phyloP scores from a whole-genome alignment of 257 asterid species.

The Echites panduratus region DNA sequence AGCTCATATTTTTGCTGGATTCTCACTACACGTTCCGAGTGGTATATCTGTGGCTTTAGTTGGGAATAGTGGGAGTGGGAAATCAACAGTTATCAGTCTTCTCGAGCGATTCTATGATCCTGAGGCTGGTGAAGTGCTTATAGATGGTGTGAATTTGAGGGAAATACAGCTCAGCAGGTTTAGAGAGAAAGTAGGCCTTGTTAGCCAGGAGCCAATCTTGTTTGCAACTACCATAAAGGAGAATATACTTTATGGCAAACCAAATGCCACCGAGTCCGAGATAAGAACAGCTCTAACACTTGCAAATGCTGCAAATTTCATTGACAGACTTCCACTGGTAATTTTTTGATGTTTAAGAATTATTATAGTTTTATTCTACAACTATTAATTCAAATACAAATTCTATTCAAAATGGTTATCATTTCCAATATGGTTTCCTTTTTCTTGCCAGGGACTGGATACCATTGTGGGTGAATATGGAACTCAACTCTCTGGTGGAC shows the following conservation, averaged over 20 bases:
- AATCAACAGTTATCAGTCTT: slow-evolving; percentile 60
- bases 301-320: slow-evolving; percentile 77
- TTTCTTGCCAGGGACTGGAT: slow-evolving; percentile 50
- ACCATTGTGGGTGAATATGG: slow-evolving; percentile 86
- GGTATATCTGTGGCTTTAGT: slow-evolving; percentile 65
- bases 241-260: slow-evolving; percentile 57
- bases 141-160: slow-evolving; percentile 51
- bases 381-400: no score
- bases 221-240: slow-evolving; percentile 51
- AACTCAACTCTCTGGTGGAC: slow-evolving; percentile 76
- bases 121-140: slow-evolving; percentile 46
- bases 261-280: slow-evolving; percentile 57
- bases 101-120: slow-evolving; percentile 74
- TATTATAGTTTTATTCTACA: no score
- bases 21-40: slow-evolving; percentile 37
- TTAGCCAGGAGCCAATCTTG: slow-evolving; percentile 69
- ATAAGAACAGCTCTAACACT: slow-evolving; percentile 52
- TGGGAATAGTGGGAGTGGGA: slow-evolving; percentile 87
- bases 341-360: neutral
- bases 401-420: no score
- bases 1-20: slow-evolving; percentile 50
- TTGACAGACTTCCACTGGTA: slow-evolving; percentile 59
- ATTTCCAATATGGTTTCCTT: neutral
- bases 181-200: slow-evolving; percentile 55
- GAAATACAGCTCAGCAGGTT: slow-evolving; percentile 43